Evolutionary conservation across 352 stramenopile species (phyloP).

Genomic region (Pythium dissimile): DNA sequence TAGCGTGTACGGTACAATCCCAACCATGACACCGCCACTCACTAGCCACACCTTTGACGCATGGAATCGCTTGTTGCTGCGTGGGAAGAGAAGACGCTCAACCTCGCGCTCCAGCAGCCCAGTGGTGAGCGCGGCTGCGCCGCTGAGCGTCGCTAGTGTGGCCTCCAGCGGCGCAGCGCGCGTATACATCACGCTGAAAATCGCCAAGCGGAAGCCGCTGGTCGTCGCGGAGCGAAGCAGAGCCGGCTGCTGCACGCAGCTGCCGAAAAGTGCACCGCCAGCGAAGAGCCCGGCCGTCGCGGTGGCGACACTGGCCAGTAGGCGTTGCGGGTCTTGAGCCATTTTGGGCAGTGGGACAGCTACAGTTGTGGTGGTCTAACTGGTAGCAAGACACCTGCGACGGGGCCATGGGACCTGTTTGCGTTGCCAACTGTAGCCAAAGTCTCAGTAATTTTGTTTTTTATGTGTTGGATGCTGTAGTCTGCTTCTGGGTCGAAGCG

Average conservation of each 20-base stretch:
- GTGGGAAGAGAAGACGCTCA: neutral
- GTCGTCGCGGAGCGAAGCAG: neutral
- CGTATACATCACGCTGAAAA: slow-evolving; percentile 31
- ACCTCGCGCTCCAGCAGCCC: slow-evolving; percentile 12
- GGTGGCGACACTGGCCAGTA: too few relatives aligned
- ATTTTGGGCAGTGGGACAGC: too few relatives aligned
- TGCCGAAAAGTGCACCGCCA: slow-evolving; percentile 32
- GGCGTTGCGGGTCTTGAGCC: too few relatives aligned
- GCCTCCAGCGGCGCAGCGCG: slow-evolving; percentile 20
- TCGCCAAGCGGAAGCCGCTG: slow-evolving; percentile 14
- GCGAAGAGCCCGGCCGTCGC: slow-evolving; percentile 24
- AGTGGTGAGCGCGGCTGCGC: slow-evolving; percentile 18
- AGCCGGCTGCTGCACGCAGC: slow-evolving; percentile 32
- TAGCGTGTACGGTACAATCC: slow-evolving; percentile 22
- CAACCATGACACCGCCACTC: slow-evolving; percentile 11
- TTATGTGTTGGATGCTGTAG: too few relatives aligned
- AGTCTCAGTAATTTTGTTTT: too few relatives aligned
- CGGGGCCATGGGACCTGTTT: too few relatives aligned
- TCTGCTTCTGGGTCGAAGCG: too few relatives aligned
- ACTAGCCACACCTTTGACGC: slow-evolving; percentile 1
- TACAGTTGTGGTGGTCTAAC: too few relatives aligned
- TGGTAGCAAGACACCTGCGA: too few relatives aligned
- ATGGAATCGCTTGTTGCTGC: neutral
- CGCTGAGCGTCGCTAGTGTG: slow-evolving; percentile 17
- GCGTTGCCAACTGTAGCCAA: too few relatives aligned